A percentile compares a stretch with the other conserved stretches of the same genome.
Conservation (phyloP, 768 basidiomycete genomes). For the Tricholoma furcatifolium region DNA sequence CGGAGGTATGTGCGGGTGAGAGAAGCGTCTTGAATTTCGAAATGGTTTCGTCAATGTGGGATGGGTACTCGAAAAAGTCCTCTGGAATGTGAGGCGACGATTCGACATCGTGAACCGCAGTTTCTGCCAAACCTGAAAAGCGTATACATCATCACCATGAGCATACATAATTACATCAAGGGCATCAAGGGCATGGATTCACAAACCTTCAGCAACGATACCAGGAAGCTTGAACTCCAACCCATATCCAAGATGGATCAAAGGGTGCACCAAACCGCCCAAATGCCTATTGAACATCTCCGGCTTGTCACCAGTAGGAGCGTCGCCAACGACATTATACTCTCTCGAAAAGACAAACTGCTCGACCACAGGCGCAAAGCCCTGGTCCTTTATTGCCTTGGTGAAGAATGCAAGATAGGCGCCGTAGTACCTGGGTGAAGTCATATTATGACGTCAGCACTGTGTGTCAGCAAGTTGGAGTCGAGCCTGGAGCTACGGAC, state of each 20-base stretch:
- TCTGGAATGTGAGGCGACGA: constrained; percentile 24
- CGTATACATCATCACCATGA: not conserved
- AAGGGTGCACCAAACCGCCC: constrained; percentile 58
- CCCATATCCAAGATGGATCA: constrained; percentile 67
- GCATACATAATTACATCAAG: constrained; percentile 5
- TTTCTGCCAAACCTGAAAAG: constrained; percentile 53
- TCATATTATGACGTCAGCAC: no score
- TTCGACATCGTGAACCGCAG: constrained; percentile 43
- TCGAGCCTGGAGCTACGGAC: constrained; percentile 29
- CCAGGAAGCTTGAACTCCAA: constrained; percentile 62
- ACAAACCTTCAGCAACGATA: constrained; percentile 58
- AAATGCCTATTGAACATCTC: constrained; percentile 51
- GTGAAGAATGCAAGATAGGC: constrained; percentile 54
- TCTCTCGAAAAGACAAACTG: constrained; percentile 53
- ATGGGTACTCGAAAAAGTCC: constrained; percentile 12
- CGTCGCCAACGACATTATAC: constrained; percentile 35
- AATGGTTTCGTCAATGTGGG: constrained; percentile 2
- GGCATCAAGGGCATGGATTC: no score
- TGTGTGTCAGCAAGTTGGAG: not conserved
- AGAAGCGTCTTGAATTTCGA: constrained; percentile 15
- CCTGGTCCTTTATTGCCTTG: constrained; percentile 35
- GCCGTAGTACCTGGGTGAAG: constrained; percentile 45
- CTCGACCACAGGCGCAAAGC: constrained; percentile 43
- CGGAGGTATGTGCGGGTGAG: not conserved
- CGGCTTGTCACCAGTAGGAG: constrained; percentile 32